phyloP scores from a whole-genome alignment of 1,284 basidiomycete genomes.

The Pyrrhoderma lamaoense region DNA sequence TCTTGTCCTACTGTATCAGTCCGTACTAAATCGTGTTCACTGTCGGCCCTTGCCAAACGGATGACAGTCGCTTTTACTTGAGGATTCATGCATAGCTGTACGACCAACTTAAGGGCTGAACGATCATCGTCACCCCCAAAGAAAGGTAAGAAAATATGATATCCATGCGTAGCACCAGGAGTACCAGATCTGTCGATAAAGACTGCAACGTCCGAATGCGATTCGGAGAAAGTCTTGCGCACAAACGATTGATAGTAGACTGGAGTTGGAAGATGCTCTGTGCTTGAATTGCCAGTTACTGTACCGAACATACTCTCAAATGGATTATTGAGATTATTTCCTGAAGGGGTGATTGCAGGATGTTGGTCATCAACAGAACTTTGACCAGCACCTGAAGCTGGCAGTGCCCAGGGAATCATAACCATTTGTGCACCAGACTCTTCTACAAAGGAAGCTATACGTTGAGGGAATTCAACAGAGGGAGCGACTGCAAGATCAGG shows the following conservation, averaged over 20 bases:
- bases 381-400: conserved; percentile 4
- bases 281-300: conserved; percentile 23
- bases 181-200: conserved; percentile 57
- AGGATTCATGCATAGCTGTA: conserved; percentile 68
- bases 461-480: conserved; percentile 61
- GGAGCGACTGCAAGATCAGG: conserved; percentile 62
- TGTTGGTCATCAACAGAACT: neutral
- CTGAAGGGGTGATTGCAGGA: neutral
- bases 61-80: conserved; percentile 65
- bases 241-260: conserved; percentile 73
- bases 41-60: conserved; percentile 43
- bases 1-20: conserved; percentile 28
- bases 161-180: conserved; percentile 21
- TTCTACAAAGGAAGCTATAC: conserved; percentile 59
- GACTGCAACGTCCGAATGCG: conserved; percentile 64
- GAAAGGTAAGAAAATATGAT: conserved; percentile 82
- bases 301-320: conserved; percentile 23
- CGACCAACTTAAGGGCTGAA: conserved; percentile 68
- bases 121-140: conserved; percentile 92
- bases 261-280: conserved; percentile 22
- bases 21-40: conserved; percentile 22
- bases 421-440: conserved; percentile 65
- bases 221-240: conserved; percentile 67
- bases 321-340: conserved; percentile 28
- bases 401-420: conserved; percentile 66